phyloP scores from a whole-genome alignment of 805 yeast species.

The Schwanniomyces pseudopolymorphus region DNA sequence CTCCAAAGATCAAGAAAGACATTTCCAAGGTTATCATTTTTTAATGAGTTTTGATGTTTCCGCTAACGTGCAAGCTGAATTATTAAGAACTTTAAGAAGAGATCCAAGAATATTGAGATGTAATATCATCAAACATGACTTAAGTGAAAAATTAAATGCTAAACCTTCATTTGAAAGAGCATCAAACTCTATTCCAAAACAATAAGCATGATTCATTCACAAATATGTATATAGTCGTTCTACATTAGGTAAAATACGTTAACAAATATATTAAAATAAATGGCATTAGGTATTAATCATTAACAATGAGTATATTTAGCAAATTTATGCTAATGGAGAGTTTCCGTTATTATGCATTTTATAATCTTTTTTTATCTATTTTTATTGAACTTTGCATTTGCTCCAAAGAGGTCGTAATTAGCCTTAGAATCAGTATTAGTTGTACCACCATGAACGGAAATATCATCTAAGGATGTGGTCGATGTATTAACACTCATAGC shows the following conservation, averaged over 20 bases:
- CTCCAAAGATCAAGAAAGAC: slow-evolving; percentile 82
- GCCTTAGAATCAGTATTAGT: neutral
- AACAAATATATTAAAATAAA: slow-evolving; percentile 1
- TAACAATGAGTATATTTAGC: slow-evolving; percentile 2
- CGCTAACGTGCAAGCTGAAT: slow-evolving; percentile 81
- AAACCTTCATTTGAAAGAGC: slow-evolving; percentile 58
- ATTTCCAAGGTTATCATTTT: slow-evolving; percentile 88
- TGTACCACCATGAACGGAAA: neutral
- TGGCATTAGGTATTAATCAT: slow-evolving; percentile 7
- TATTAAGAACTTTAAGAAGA: slow-evolving; percentile 71
- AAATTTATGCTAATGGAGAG: neutral
- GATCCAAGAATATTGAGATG: slow-evolving; percentile 92
- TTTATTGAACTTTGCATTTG: neutral
- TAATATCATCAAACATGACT: slow-evolving; percentile 63
- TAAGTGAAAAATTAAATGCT: slow-evolving; percentile 50
- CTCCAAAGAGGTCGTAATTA: neutral
- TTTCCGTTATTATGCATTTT: neutral
- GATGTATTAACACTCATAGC: slow-evolving; percentile 32
- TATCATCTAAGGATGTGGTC: slow-evolving; percentile 35
- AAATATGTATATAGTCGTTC: slow-evolving; percentile 1
- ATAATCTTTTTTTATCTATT: neutral
- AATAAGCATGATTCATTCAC: neutral
- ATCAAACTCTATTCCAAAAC: slow-evolving; percentile 11
- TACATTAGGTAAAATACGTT: neutral
- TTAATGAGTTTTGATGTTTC: slow-evolving; percentile 84